Evolutionary conservation across 1,284 basidiomycete genomes (phyloP).

Genomic region (Malassezia pachydermatis): DNA sequence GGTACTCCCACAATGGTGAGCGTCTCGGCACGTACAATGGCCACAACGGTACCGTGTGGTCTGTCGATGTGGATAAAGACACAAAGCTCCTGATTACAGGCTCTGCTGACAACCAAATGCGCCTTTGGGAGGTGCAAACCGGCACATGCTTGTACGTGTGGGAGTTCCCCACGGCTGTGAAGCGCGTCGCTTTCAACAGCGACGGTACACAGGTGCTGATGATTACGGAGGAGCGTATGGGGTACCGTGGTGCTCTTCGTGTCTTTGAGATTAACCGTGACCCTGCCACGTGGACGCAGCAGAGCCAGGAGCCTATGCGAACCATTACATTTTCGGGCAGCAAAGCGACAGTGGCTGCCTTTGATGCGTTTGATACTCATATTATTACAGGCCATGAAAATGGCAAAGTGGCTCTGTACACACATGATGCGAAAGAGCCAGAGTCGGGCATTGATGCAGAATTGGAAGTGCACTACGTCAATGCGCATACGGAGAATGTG

Average conservation of each 20-base stretch:
- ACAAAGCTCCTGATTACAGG: constrained; percentile 79
- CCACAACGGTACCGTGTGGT: constrained; percentile 94
- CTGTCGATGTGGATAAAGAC: constrained; percentile 83
- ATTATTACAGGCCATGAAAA: constrained; percentile 93
- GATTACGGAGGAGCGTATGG: constrained; percentile 95
- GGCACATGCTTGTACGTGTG: constrained; percentile 70
- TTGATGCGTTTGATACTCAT: constrained; percentile 66
- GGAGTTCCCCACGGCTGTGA: constrained; percentile 97
- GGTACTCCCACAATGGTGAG: constrained; percentile 98
- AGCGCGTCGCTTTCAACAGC: constrained; percentile 77
- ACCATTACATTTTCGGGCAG: constrained; percentile 46
- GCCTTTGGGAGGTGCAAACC: constrained; percentile 77
- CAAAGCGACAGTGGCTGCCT: constrained; percentile 89
- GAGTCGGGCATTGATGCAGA: constrained; percentile 60
- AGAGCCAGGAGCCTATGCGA: constrained; percentile 35
- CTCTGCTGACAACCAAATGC: constrained; percentile 73
- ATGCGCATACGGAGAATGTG: constrained; percentile 34
- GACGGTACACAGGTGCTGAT: constrained; percentile 60
- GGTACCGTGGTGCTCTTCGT: constrained; percentile 58
- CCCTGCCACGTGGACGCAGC: constrained; percentile 35
- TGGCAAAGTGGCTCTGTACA: constrained; percentile 61
- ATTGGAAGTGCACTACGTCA: constrained; percentile 64
- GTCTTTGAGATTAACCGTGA: constrained; percentile 64
- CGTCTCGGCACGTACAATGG: constrained; percentile 91
- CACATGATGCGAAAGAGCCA: constrained; percentile 44